Percentiles rank a stretch among this genome's conserved stretches.
Evolutionary conservation across 495 filamentous ascomycete species (phyloP).

Genomic region (Penicillium nucicola): DNA sequence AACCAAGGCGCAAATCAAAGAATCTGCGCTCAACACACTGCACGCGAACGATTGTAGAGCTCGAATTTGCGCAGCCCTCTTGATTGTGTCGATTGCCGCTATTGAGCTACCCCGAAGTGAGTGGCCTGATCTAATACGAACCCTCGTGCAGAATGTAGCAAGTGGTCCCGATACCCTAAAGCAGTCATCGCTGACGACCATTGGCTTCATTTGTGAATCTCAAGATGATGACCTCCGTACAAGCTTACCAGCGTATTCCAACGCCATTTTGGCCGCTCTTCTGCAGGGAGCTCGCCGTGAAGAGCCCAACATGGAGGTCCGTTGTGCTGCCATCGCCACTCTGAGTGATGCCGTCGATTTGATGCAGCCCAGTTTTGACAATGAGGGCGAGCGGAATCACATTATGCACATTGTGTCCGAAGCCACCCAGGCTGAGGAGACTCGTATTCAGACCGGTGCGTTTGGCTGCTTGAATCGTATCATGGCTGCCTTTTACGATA

Average conservation of each 20-base stretch:
- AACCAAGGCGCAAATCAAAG: slow-evolving; percentile 82
- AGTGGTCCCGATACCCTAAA: slow-evolving; percentile 80
- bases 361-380: slow-evolving; percentile 95
- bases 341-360: slow-evolving; percentile 96
- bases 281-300: slow-evolving; percentile 97
- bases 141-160: slow-evolving; percentile 87
- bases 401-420: slow-evolving; percentile 99
- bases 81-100: slow-evolving; percentile 88
- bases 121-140: slow-evolving; percentile 93
- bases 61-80: slow-evolving; percentile 85
- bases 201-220: slow-evolving; percentile 97
- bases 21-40: slow-evolving; percentile 80
- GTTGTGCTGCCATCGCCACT: slow-evolving; percentile 86
- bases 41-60: slow-evolving; percentile 70
- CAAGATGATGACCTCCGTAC: slow-evolving; percentile 83
- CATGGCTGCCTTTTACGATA: slow-evolving; percentile 97
- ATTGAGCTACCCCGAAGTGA: slow-evolving; percentile 91
- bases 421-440: slow-evolving; percentile 88
- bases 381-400: slow-evolving; percentile 98
- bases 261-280: slow-evolving; percentile 95
- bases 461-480: slow-evolving; percentile 97
- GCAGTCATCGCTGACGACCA: slow-evolving; percentile 87
- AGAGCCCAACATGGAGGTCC: slow-evolving; percentile 84
- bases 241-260: slow-evolving; percentile 79
- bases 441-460: slow-evolving; percentile 86